Evolutionary conservation across 2,329 filamentous ascomycete genomes (phyloP).

Genomic region (Hypoxylon sp.): DNA sequence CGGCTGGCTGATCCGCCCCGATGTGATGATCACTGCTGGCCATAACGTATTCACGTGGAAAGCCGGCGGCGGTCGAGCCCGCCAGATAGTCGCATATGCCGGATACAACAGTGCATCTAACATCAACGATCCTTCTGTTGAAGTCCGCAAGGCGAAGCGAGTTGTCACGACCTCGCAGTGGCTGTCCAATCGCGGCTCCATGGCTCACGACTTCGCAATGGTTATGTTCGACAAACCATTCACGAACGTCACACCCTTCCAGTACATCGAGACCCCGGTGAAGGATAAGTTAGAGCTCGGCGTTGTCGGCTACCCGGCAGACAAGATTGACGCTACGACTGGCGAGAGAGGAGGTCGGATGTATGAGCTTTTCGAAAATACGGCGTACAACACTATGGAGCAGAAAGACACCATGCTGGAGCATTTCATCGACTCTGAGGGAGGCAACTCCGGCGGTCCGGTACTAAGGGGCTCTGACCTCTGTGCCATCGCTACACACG

Average conservation of each 20-base stretch:
- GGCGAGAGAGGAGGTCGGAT: constrained; percentile 17
- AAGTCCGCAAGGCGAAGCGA: constrained; percentile 19
- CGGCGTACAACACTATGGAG: constrained; percentile 18
- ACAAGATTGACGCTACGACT: constrained; percentile 10
- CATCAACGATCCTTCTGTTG: constrained; percentile 4
- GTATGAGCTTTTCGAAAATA: constrained; percentile 20
- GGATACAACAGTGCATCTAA: constrained; percentile 9
- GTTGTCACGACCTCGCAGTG: constrained; percentile 26
- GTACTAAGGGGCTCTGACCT: constrained; percentile 13
- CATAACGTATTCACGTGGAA: constrained; percentile 24
- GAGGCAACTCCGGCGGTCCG: constrained; percentile 21
- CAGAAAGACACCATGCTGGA: constrained; percentile 29
- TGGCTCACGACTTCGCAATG: constrained; percentile 12
- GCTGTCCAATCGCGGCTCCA: constrained; percentile 8
- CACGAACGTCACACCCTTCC: not conserved
- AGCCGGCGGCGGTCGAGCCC: constrained; percentile 5
- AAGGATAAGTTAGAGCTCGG: constrained; percentile 18
- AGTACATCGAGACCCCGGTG: constrained; percentile 6
- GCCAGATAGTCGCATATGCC: constrained; percentile 3
- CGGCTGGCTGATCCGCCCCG: constrained; percentile 18
- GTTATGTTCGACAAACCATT: constrained; percentile 19
- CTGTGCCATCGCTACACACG: constrained; percentile 19
- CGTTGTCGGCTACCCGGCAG: constrained; percentile 21
- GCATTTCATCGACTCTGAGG: constrained; percentile 20
- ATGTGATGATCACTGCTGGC: constrained; percentile 18